Evolutionary conservation across 1,139 yeast genomes (phyloP).

Genomic region (Saccharomyces hybrid): DNA sequence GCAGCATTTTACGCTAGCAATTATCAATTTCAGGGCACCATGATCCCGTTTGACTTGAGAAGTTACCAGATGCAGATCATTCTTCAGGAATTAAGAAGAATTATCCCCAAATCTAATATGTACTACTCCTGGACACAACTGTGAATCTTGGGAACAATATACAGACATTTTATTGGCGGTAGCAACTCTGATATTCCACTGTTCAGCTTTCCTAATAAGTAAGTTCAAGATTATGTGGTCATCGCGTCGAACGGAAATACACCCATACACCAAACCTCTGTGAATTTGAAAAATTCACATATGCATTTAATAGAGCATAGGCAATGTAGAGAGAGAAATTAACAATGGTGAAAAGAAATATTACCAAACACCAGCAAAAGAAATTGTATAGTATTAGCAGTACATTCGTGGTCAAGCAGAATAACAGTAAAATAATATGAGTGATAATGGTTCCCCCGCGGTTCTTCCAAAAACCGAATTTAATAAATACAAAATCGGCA

Average conservation of each 20-base stretch:
- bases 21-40: constrained; percentile 26
- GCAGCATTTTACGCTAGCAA: constrained; percentile 32
- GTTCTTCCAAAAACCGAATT: constrained; percentile 12
- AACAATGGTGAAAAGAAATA: not conserved
- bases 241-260: not conserved
- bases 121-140: constrained; percentile 30
- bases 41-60: constrained; percentile 28
- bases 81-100: constrained; percentile 27
- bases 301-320: not conserved
- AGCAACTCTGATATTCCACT: not conserved
- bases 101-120: constrained; percentile 26
- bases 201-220: not conserved
- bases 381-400: not conserved
- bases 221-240: not conserved
- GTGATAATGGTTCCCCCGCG: constrained; percentile 1
- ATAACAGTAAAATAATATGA: constrained; percentile 3
- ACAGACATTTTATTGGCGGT: not conserved
- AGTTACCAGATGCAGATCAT: constrained; percentile 25
- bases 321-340: not conserved
- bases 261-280: not conserved
- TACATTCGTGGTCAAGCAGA: not conserved
- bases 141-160: constrained; percentile 7
- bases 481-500: constrained; percentile 29
- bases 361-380: not conserved
- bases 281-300: not conserved